Conservation (phyloP, 306 rosid genomes). For the Cyclanthera cordifolia region DNA sequence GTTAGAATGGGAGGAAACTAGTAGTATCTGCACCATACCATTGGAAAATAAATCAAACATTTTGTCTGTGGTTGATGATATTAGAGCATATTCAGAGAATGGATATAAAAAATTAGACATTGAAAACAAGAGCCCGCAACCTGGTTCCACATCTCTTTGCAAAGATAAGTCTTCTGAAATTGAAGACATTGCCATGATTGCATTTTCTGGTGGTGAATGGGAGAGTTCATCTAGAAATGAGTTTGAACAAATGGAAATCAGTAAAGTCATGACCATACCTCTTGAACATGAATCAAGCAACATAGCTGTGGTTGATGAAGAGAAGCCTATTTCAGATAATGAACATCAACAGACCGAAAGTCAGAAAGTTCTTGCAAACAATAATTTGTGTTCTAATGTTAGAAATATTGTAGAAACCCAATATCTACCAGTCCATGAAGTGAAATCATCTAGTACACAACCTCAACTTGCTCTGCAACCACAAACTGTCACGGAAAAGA, state of each 20-base stretch:
- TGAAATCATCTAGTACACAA: not conserved
- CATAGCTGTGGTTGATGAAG: not conserved
- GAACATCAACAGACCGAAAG: constrained; percentile 12
- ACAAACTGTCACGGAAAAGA: constrained; percentile 14
- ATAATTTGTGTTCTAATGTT: not conserved
- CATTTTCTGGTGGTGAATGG: constrained; percentile 17
- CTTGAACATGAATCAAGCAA: too few relatives aligned
- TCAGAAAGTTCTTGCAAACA: not conserved
- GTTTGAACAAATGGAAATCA: constrained; percentile 12
- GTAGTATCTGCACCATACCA: too few relatives aligned
- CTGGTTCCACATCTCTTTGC: not conserved
- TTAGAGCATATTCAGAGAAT: constrained; percentile 8
- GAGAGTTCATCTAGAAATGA: constrained; percentile 10
- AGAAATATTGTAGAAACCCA: not conserved
- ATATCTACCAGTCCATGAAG: not conserved
- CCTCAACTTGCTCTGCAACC: not conserved
- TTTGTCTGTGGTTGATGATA: constrained; percentile 5
- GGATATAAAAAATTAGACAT: constrained; percentile 17
- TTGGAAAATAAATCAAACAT: not conserved
- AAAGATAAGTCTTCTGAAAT: not conserved
- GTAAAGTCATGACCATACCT: not conserved
- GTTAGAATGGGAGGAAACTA: constrained; percentile 11
- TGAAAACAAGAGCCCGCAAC: not conserved
- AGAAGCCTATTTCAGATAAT: constrained; percentile 1
- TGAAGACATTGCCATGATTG: constrained; percentile 13